Base-by-base conservation (phyloP, 768 basidiomycete species). In the Termitomyces heimii region DNA sequence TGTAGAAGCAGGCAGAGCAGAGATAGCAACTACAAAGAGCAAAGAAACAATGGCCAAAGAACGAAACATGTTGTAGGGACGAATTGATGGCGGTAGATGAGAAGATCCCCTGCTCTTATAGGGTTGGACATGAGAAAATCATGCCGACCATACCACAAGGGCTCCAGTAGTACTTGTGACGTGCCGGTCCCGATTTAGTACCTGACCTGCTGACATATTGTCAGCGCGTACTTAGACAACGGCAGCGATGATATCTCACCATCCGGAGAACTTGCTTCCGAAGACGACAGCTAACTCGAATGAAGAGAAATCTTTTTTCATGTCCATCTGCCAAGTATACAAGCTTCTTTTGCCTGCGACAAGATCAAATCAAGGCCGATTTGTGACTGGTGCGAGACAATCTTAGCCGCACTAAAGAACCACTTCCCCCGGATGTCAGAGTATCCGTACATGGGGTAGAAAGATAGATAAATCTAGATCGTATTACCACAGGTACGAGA, bases 1-100 rank as follows among this genome's bases (percentile, higher is more conserved):
- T 55, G 37, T 34, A 34, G 50, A 28, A 62, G 77, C 75, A 56
- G 78, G 77, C 49, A 72, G 63, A 60, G 76, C 71, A 58, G 69
- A 68, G 58, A 66, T 70, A 54, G 68, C 66, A 45, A 67, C 61
- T 31, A 71, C 61, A 55, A 75, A 63, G 59, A 73, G 60, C 57
- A 75, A 56, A 34, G 70, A 68, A 46, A 78, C 55, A 40, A 73
- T 52, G 49, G 70, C 61, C 48, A 75, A 60, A 56, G 72, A 72
- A 60, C 68, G 72, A 64, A 60, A 58, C 73, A 75, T 44, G 47
- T 35, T 68, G 18, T 28, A 7, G n/a, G 26, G n/a, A 69, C 65
- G 66, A 66, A 57, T 48, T 54, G 54, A 57, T 61, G 62, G 65
- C 63, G 60, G 63, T 62, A 59, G 54, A 31, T 58, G 43, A 62